These are phyloP conservation scores for Ramichloridium luteum DNA, from an alignment of 2,329 filamentous ascomycete genomes.

Conservation along the genomic window DNA sequence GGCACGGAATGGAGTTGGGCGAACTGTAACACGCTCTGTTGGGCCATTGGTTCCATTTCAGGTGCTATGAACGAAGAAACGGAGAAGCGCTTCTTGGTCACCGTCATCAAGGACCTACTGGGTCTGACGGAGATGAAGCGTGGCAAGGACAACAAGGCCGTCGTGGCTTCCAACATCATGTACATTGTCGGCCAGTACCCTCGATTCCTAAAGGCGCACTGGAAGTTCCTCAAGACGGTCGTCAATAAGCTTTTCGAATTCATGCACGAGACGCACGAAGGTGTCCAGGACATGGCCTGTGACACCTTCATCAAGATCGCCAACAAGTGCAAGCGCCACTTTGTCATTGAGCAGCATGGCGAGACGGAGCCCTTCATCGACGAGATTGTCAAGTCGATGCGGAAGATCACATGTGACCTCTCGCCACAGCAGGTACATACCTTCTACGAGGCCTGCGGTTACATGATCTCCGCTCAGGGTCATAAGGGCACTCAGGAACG, in stretches of 20 bases:
- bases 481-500: conserved; percentile 91
- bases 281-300: conserved; percentile 99
- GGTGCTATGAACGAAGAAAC: conserved; percentile 99
- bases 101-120: conserved; percentile 94
- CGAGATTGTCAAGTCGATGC: conserved; percentile 90
- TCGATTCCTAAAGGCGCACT: conserved; percentile 94
- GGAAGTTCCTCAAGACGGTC: conserved; percentile 99
- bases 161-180: conserved; percentile 99
- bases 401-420: conserved; percentile 89
- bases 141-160: conserved; percentile 98
- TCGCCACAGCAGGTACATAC: conserved; percentile 96
- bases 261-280: conserved; percentile 99
- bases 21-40: conserved; percentile 98
- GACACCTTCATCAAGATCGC: conserved; percentile 99
- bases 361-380: conserved; percentile 96
- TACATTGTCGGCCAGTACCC: conserved; percentile 99
- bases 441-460: conserved; percentile 96
- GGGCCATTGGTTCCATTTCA: conserved; percentile 98
- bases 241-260: conserved; percentile 99
- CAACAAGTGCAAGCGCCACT: conserved; percentile 93
- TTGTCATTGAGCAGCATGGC: conserved; percentile 87
- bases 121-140: conserved; percentile 98
- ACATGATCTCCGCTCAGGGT: conserved; percentile 97
- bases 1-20: conserved; percentile 97
- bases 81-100: conserved; percentile 95